These are phyloP conservation scores for Magnolia officinalis DNA, from an alignment of 164 flowering plant genomes.

Conservation along the genomic window DNA sequence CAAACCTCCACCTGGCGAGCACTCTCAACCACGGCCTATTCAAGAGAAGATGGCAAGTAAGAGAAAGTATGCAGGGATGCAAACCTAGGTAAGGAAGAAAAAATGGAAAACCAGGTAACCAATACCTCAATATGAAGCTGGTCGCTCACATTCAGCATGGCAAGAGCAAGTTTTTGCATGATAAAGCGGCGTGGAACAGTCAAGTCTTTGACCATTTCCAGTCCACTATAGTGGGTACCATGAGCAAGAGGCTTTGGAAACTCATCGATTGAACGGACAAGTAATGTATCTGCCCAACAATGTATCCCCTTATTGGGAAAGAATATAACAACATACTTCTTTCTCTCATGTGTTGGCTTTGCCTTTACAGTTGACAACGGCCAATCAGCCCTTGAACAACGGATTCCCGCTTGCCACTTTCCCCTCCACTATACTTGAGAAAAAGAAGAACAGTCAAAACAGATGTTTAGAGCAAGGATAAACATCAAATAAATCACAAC, in stretches of 20 bases:
- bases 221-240: constrained; percentile 56
- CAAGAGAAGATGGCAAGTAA: constrained; percentile 3
- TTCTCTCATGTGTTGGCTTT: constrained; percentile 80
- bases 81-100: constrained; percentile 1
- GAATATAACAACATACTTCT: constrained; percentile 72
- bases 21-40: constrained; percentile 67
- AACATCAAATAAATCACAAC: background rate
- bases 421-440: constrained; percentile 80
- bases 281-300: constrained; percentile 83
- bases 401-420: constrained; percentile 91
- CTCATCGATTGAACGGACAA: constrained; percentile 68
- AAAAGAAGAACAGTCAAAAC: constrained; percentile 14
- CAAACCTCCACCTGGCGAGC: constrained; percentile 61
- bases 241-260: constrained; percentile 79
- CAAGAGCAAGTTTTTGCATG: constrained; percentile 77
- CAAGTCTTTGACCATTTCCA: constrained; percentile 76
- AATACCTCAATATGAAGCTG: constrained; percentile 70
- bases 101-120: constrained; percentile 2
- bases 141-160: constrained; percentile 69
- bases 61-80: constrained; percentile 8
- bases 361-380: constrained; percentile 74
- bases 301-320: constrained; percentile 78
- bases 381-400: constrained; percentile 86
- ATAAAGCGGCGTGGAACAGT: constrained; percentile 67
- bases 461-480: background rate